Conservation (phyloP, 371 early-diverging fungal species). For the Phascolomyces articulosus region DNA sequence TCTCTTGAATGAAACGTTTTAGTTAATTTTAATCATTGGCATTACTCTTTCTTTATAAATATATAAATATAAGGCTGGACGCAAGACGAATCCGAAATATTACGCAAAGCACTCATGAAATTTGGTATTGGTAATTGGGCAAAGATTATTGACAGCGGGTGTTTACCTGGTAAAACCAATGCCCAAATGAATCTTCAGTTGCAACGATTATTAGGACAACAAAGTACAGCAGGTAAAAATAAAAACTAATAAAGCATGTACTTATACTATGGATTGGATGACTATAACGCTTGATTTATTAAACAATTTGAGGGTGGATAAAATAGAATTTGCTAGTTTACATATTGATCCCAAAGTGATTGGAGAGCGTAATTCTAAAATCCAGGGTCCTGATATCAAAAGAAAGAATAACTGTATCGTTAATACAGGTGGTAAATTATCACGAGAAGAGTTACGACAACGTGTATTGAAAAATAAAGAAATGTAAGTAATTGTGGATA, state of each 20-base stretch:
- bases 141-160: constrained; percentile 87
- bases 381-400: constrained; percentile 79
- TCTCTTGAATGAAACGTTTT: background rate
- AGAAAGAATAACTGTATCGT: constrained; percentile 93
- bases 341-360: constrained; percentile 89
- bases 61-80: constrained; percentile 72
- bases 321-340: constrained; percentile 83
- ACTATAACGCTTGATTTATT: background rate
- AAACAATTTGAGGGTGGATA: background rate
- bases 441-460: constrained; percentile 74
- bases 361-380: constrained; percentile 79
- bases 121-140: constrained; percentile 95
- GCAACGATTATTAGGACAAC: constrained; percentile 92
- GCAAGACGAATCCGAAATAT: constrained; percentile 77
- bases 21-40: too few species aligned
- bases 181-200: constrained; percentile 95
- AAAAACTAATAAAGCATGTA: too few species aligned
- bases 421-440: constrained; percentile 78
- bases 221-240: constrained; percentile 81
- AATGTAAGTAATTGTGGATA: constrained; percentile 42
- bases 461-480: constrained; percentile 73
- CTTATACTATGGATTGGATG: background rate
- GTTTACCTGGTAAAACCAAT: constrained; percentile 87
- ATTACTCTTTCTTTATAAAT: too few species aligned
- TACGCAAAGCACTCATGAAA: constrained; percentile 84